Base-by-base conservation (phyloP, 2,329 filamentous ascomycete genomes). In the Botryotinia convoluta region DNA sequence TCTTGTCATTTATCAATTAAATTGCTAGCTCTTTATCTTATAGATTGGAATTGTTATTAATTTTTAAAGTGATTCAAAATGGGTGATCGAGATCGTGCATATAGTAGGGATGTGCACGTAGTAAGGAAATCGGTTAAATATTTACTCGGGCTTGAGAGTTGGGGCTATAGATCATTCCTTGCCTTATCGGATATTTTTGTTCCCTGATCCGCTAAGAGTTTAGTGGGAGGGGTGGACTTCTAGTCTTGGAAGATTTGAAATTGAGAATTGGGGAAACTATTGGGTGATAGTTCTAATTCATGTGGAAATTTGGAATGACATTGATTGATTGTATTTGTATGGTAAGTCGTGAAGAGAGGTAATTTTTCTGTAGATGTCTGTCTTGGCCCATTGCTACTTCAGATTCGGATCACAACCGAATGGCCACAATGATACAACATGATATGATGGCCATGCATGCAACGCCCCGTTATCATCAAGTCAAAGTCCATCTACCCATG, bases 101-200 rank as follows among this genome's bases (percentile, higher is more conserved):
- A n/a, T n/a, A n/a, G n/a, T n/a, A n/a, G n/a, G n/a, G n/a, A n/a
- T n/a, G n/a, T n/a, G n/a, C n/a, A n/a, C n/a, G n/a, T n/a, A n/a
- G n/a, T n/a, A n/a, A n/a, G n/a, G n/a, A n/a, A n/a, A n/a, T n/a
- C n/a, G n/a, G n/a, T n/a, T n/a, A n/a, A n/a, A 63, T 57, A 63
- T 18, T 29, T n/a, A 39, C 39, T 63, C 5, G 26, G 37, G 37
- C 26, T 54, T 54, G 22, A 26, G 22, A 8, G 45, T 29, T 54
- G 26, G 26, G 22, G 39, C 29, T 42, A 26, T 42, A 68, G 45
- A 68, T 68, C 64, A 32, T 22, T 29, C 45, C 35, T 39, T 54
- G 64, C 45, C 26, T 54, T 39, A 29, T 54, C 64, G 48, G 64
- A 54, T 57, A 68, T 57, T 68, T 68, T 54, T 16, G 16, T 35